Evolutionary conservation across 768 basidiomycete genomes (phyloP).

Genomic region (Boletus edulis): DNA sequence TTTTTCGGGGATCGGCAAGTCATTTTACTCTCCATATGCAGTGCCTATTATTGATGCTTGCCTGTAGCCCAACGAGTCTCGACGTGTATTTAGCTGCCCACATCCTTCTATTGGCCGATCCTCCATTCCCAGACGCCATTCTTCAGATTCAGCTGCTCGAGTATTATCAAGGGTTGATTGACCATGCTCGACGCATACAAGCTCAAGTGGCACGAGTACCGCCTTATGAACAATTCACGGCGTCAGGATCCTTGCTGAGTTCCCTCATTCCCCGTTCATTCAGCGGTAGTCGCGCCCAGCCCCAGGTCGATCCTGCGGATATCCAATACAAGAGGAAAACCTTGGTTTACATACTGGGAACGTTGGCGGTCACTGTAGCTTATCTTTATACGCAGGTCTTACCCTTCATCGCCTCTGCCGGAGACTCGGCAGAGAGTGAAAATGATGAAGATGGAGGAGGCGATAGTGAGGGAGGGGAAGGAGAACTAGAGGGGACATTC

Average conservation of each 20-base stretch:
- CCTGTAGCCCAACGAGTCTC: conserved; percentile 53
- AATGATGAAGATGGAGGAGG: neutral
- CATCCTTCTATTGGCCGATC: conserved; percentile 54
- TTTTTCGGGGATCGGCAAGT: conserved; percentile 50
- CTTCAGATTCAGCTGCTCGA: conserved; percentile 52
- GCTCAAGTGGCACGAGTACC: conserved; percentile 30
- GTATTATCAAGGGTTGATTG: conserved; percentile 54
- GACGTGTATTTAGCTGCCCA: conserved; percentile 71
- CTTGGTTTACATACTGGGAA: conserved; percentile 52
- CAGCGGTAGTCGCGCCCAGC: conserved; percentile 8
- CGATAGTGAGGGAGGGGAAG: conserved; percentile 16
- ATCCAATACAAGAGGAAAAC: conserved; percentile 45
- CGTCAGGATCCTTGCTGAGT: conserved; percentile 27
- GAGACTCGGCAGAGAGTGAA: neutral
- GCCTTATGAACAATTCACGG: conserved; percentile 16
- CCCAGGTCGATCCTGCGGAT: conserved; percentile 39
- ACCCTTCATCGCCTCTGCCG: neutral
- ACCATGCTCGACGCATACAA: conserved; percentile 56
- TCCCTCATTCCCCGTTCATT: conserved; percentile 39
- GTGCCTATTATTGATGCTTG: neutral
- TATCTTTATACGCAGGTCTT: conserved; percentile 28
- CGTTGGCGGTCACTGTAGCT: conserved; percentile 41
- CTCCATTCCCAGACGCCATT: conserved; percentile 61
- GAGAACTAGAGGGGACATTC: conserved; percentile 1
- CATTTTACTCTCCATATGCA: neutral